Evolutionary conservation across 768 basidiomycete genomes (phyloP).

Genomic region (Boletus reticuloceps): DNA sequence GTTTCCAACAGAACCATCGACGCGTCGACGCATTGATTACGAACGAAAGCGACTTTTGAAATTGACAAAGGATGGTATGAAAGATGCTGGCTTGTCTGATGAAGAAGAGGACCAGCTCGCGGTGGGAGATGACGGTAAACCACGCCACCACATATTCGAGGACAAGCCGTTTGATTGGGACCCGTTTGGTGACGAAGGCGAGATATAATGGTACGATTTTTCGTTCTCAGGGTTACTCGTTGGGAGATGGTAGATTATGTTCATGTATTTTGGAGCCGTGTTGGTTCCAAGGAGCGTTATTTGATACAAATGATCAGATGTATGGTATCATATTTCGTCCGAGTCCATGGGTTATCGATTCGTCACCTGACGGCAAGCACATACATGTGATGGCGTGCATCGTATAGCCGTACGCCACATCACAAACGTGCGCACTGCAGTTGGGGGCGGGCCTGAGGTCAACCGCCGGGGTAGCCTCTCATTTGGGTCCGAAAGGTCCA

Average conservation of each 20-base stretch:
- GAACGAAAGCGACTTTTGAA: conserved; percentile 28
- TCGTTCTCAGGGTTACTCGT: too few relatives aligned
- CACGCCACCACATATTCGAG: conserved; percentile 21
- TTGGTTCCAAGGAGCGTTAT: background rate
- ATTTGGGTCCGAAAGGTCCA: too few relatives aligned
- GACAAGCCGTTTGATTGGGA: conserved; percentile 33
- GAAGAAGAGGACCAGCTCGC: conserved; percentile 26
- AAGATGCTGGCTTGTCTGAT: conserved; percentile 21
- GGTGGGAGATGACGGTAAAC: background rate
- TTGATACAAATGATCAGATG: background rate
- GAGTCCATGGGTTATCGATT: too few relatives aligned
- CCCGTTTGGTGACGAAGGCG: conserved; percentile 28
- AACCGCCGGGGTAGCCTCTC: too few relatives aligned
- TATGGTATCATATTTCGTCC: too few relatives aligned
- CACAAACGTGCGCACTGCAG: too few relatives aligned
- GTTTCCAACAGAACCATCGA: conserved; percentile 25
- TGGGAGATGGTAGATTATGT: conserved; percentile 4
- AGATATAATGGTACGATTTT: conserved; percentile 10
- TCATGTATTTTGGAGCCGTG: background rate
- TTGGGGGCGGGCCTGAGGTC: too few relatives aligned
- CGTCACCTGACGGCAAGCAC: too few relatives aligned
- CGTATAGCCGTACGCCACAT: too few relatives aligned
- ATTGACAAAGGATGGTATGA: conserved; percentile 30
- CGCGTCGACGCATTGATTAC: conserved; percentile 30
- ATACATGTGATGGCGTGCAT: too few relatives aligned